These are phyloP conservation scores for Mychonastes homosphaera DNA, from an alignment of 139 green algal genomes.

Conservation along the genomic window DNA sequence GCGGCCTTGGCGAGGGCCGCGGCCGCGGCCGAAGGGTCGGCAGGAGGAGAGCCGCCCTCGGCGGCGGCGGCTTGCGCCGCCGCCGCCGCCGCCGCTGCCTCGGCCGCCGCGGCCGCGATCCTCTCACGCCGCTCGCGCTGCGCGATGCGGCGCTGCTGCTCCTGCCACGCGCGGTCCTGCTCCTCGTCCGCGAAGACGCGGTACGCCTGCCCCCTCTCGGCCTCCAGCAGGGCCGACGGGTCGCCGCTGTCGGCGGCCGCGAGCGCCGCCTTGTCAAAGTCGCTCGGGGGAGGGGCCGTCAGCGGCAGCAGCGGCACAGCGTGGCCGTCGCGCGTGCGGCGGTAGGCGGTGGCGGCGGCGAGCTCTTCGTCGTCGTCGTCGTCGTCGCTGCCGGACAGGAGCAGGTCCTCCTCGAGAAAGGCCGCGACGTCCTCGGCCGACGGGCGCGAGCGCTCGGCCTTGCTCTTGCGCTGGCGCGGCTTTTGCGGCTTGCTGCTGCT, in stretches of 20 bases:
- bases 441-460: background rate
- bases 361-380: background rate
- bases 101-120: background rate
- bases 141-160: too few species aligned
- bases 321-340: background rate
- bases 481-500: conserved; percentile 10
- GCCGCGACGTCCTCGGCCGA: conserved; percentile 1
- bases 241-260: background rate
- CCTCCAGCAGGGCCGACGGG: too few species aligned
- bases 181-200: background rate
- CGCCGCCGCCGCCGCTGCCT: background rate
- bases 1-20: background rate
- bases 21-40: background rate
- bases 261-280: background rate
- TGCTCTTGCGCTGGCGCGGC: conserved; percentile 7
- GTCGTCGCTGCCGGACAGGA: background rate
- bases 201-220: background rate
- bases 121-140: background rate
- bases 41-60: background rate
- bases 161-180: background rate
- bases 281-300: background rate
- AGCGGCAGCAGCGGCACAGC: background rate
- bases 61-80: background rate
- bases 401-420: background rate
- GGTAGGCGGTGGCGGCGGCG: too few species aligned